Conservation (phyloP, 192 early-diverging fungal species). For the Rhizophlyctis rosea region DNA sequence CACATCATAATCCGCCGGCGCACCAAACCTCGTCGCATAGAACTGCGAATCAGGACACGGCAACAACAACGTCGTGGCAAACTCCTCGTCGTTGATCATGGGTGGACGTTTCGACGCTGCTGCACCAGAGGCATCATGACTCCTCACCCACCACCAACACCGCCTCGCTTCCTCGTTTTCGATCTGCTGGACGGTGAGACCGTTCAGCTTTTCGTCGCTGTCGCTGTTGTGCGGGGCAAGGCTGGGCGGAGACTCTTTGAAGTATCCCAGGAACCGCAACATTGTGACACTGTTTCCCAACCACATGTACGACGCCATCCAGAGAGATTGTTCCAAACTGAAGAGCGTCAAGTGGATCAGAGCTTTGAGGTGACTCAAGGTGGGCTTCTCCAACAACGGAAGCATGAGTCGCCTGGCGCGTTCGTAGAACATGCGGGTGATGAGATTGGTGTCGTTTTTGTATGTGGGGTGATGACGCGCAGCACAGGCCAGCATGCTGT, state of each 20-base stretch:
- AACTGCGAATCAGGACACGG: conserved; percentile 28
- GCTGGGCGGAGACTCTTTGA: conserved; percentile 13
- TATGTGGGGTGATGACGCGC: conserved; percentile 24
- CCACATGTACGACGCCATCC: conserved; percentile 29
- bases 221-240: background rate
- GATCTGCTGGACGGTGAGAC: conserved; percentile 20
- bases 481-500: conserved; percentile 25
- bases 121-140: conserved; percentile 26
- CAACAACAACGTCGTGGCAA: conserved; percentile 11
- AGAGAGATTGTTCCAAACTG: conserved; percentile 25
- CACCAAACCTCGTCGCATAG: conserved; percentile 22
- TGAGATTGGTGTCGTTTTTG: background rate
- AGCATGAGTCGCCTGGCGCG: conserved; percentile 13
- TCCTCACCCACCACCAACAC: conserved; percentile 31
- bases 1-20: background rate
- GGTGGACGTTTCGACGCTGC: conserved; percentile 29
- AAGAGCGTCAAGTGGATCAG: conserved; percentile 25
- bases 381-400: conserved; percentile 7
- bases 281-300: conserved; percentile 19
- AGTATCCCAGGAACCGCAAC: conserved; percentile 18
- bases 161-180: conserved; percentile 20
- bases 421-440: conserved; percentile 21
- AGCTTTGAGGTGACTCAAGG: conserved; percentile 18
- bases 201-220: conserved; percentile 12
- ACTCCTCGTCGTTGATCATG: conserved; percentile 26